A percentile compares a stretch with the other conserved stretches of the same genome.
phyloP scores from a whole-genome alignment of 202 grass and related monocot species.

The Setaria viridis region DNA sequence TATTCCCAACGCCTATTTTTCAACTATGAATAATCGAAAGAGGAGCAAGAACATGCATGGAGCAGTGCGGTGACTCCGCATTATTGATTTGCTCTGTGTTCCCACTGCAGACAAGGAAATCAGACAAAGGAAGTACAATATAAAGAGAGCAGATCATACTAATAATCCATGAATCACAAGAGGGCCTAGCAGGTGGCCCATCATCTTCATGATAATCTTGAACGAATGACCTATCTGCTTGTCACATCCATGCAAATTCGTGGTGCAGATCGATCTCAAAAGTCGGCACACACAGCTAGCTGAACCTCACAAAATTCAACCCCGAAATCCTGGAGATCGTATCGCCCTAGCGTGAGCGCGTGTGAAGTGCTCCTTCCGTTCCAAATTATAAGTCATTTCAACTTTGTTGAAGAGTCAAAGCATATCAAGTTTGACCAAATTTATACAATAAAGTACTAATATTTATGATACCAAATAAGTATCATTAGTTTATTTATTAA shows the following conservation, averaged over 20 bases:
- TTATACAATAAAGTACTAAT: too few relatives aligned
- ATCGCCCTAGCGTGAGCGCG: too few relatives aligned
- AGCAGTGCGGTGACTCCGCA: neutral
- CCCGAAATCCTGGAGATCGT: neutral
- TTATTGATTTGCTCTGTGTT: constrained; percentile 12
- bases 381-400: too few relatives aligned
- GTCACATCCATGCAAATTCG: neutral
- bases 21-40: too few relatives aligned
- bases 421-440: too few relatives aligned
- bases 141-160: neutral
- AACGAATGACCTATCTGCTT: neutral
- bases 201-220: neutral
- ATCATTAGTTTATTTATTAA: too few relatives aligned
- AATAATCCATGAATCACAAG: neutral
- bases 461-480: too few relatives aligned
- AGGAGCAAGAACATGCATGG: neutral
- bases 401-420: too few relatives aligned
- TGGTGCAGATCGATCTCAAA: neutral
- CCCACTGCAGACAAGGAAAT: constrained; percentile 12
- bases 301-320: neutral
- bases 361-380: neutral
- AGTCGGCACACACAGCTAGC: neutral
- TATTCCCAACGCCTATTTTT: too few relatives aligned
- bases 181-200: neutral
- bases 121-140: constrained; percentile 23